A percentile compares a stretch with the other conserved stretches of the same genome.
These are phyloP conservation scores for Haplosporangium sp. DNA, from an alignment of 371 early-diverging fungal species.

Conservation along the genomic window DNA sequence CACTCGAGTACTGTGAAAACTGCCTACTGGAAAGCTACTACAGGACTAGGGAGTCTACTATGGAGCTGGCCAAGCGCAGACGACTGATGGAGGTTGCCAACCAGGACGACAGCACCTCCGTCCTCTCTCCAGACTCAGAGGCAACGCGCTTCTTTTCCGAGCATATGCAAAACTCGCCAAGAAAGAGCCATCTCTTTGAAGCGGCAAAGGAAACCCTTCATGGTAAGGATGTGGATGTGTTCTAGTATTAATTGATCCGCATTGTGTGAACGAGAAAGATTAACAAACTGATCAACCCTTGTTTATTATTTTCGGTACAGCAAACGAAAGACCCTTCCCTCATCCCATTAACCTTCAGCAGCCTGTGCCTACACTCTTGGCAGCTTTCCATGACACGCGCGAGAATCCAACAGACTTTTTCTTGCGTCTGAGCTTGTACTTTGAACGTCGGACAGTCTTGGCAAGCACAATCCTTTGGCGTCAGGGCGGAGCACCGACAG, in stretches of 20 bases:
- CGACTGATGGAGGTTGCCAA: conserved; percentile 30
- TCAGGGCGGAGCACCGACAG: conserved; percentile 67
- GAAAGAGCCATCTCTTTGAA: conserved; percentile 54
- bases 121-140: conserved; percentile 47
- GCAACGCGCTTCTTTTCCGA: conserved; percentile 49
- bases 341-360: conserved; percentile 44
- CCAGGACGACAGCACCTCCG: conserved; percentile 16
- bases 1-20: conserved; percentile 97
- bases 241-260: background rate
- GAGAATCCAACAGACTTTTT: conserved; percentile 66
- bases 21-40: conserved; percentile 80
- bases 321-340: conserved; percentile 24
- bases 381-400: conserved; percentile 69
- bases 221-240: conserved; percentile 22
- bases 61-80: conserved; percentile 36
- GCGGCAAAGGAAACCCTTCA: conserved; percentile 53
- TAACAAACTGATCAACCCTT: background rate
- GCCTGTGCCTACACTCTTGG: conserved; percentile 71
- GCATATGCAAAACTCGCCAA: conserved; percentile 48
- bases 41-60: conserved; percentile 45
- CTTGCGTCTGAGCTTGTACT: conserved; percentile 68
- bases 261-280: background rate
- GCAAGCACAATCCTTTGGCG: conserved; percentile 72
- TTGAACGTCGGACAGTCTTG: conserved; percentile 64
- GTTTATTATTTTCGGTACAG: conserved; percentile 6